Evolutionary conservation across 2,329 filamentous ascomycete species (phyloP).

Genomic region (Trichophyton mentagrophytes): DNA sequence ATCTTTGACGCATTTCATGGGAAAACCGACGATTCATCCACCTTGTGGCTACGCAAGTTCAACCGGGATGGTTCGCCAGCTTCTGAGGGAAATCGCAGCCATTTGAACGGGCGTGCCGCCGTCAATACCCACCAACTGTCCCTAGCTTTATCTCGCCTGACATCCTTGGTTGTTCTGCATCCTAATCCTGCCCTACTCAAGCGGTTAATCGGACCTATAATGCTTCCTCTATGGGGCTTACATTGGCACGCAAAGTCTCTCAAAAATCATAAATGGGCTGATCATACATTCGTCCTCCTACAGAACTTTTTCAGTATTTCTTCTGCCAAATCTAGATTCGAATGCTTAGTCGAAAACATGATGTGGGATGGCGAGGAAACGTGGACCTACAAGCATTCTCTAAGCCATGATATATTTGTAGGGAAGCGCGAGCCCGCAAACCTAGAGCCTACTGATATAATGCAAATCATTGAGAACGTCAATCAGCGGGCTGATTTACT

Average conservation of each 20-base stretch:
- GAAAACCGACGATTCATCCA: slow-evolving; percentile 17
- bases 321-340: slow-evolving; percentile 23
- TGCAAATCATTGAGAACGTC: slow-evolving; percentile 24
- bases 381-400: slow-evolving; percentile 25
- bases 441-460: slow-evolving; percentile 18
- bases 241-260: slow-evolving; percentile 26
- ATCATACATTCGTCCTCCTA: slow-evolving; percentile 22
- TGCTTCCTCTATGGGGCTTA: slow-evolving; percentile 32
- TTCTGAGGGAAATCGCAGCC: background rate
- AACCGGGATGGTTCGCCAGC: slow-evolving; percentile 11
- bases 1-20: slow-evolving; percentile 28
- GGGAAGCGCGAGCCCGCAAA: slow-evolving; percentile 15
- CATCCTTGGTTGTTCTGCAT: slow-evolving; percentile 27
- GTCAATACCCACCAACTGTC: slow-evolving; percentile 20
- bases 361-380: slow-evolving; percentile 29
- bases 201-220: slow-evolving; percentile 27
- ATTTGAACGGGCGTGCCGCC: slow-evolving; percentile 12
- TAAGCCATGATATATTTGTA: slow-evolving; percentile 18
- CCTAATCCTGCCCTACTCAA: slow-evolving; percentile 34
- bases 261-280: slow-evolving; percentile 17
- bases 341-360: slow-evolving; percentile 29
- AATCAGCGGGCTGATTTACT: slow-evolving; percentile 29
- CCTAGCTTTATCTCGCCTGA: slow-evolving; percentile 26
- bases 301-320: slow-evolving; percentile 33
- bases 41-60: slow-evolving; percentile 20